Conservation (phyloP, 2,329 filamentous ascomycete genomes). For the Penicillium sp. region DNA sequence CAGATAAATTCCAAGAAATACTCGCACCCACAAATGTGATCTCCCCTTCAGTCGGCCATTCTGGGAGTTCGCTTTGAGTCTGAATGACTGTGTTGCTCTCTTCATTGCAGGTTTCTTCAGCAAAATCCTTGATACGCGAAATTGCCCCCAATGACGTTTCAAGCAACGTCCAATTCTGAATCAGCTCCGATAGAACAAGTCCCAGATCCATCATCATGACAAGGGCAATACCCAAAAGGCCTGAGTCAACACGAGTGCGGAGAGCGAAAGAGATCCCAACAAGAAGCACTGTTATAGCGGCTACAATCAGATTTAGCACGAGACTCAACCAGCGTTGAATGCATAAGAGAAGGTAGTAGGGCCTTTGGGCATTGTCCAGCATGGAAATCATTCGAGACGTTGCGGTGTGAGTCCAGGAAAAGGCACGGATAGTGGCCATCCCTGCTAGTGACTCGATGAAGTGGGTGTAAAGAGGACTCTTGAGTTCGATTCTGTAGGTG, state of each 20-base stretch:
- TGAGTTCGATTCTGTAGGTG: constrained; percentile 17
- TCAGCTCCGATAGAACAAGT: constrained; percentile 43
- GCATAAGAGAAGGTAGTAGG: constrained; percentile 47
- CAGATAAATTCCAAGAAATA: constrained; percentile 16
- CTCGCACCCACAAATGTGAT: constrained; percentile 20
- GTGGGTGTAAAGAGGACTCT: constrained; percentile 21
- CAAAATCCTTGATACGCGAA: constrained; percentile 52
- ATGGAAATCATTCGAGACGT: constrained; percentile 15
- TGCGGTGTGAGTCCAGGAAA: constrained; percentile 9
- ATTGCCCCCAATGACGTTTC: constrained; percentile 57
- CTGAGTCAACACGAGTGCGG: constrained; percentile 35
- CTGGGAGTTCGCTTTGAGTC: too few species aligned
- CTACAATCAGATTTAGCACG: constrained; percentile 46
- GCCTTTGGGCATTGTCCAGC: constrained; percentile 43
- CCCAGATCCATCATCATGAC: constrained; percentile 48
- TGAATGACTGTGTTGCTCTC: background rate
- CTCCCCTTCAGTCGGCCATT: constrained; percentile 25
- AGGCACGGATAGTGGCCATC: constrained; percentile 18
- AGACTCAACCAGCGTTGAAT: constrained; percentile 46
- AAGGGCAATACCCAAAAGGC: constrained; percentile 47
- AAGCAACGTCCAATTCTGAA: constrained; percentile 51
- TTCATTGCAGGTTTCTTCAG: constrained; percentile 32
- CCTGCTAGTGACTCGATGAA: constrained; percentile 18
- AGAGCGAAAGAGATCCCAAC: constrained; percentile 43
- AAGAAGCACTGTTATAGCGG: constrained; percentile 41